A percentile compares a stretch with the other conserved stretches of the same genome.
Conservation (phyloP, 1,284 basidiomycete species). For the Ganoderma lucidum region DNA sequence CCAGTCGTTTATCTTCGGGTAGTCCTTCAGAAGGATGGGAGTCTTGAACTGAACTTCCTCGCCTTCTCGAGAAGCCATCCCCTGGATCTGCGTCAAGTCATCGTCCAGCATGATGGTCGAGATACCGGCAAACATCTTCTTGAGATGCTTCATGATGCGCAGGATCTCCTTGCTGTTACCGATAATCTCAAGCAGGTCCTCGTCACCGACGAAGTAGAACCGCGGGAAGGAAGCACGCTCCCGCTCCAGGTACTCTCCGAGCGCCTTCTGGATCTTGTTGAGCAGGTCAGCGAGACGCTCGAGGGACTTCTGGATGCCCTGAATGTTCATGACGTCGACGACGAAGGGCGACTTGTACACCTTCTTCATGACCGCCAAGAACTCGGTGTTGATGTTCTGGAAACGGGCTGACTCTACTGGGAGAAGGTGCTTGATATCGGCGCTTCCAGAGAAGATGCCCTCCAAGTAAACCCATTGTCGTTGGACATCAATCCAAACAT, state of each 20-base stretch:
- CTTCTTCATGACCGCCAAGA: constrained; percentile 98
- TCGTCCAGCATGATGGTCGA: constrained; percentile 91
- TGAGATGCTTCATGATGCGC: constrained; percentile 97
- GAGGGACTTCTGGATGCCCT: constrained; percentile 94
- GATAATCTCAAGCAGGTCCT: constrained; percentile 98
- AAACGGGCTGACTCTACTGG: constrained; percentile 98
- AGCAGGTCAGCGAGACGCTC: constrained; percentile 96
- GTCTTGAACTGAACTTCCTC: constrained; percentile 89
- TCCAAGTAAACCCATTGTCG: constrained; percentile 99
- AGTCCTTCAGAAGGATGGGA: constrained; percentile 90
- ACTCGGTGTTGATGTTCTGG: constrained; percentile 99
- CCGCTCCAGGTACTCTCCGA: constrained; percentile 98
- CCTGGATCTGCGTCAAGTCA: constrained; percentile 86
- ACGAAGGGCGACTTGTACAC: constrained; percentile 99
- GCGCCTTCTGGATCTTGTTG: constrained; percentile 98
- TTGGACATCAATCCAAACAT: constrained; percentile 99
- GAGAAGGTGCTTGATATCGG: constrained; percentile 97
- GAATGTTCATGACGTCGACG: constrained; percentile 96
- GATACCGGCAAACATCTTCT: constrained; percentile 99
- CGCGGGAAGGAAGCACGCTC: constrained; percentile 98
- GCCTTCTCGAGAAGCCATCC: constrained; percentile 94
- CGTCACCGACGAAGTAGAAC: constrained; percentile 99
- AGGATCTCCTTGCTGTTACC: constrained; percentile 99
- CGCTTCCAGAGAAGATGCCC: constrained; percentile 99
- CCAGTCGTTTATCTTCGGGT: constrained; percentile 99